Conservation (phyloP, 2,329 filamentous ascomycete genomes). For the Fusarium hainanense region DNA sequence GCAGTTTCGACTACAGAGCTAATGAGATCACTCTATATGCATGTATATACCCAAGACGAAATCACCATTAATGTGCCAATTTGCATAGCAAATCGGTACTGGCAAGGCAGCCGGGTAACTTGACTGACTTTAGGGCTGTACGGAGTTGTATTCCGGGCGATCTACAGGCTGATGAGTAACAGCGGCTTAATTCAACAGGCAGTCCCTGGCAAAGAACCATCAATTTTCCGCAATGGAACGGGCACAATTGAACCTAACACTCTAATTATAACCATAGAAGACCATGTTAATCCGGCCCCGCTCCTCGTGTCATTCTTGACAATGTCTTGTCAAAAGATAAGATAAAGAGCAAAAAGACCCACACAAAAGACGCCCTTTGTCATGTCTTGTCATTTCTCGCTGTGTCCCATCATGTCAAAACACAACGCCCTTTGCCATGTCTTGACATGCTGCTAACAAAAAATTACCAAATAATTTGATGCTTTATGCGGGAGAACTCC, state of each 20-base stretch:
- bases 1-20: neutral
- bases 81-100: neutral
- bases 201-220: neutral
- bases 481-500: constrained; percentile 10
- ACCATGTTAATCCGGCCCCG: neutral
- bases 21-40: neutral
- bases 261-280: neutral
- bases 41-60: neutral
- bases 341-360: constrained; percentile 18
- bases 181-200: neutral
- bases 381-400: constrained; percentile 26
- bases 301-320: neutral
- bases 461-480: constrained; percentile 34
- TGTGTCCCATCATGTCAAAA: constrained; percentile 22
- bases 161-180: neutral
- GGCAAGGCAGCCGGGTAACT: neutral
- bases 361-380: constrained; percentile 24
- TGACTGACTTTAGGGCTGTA: neutral
- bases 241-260: neutral
- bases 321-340: constrained; percentile 27
- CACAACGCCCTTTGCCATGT: constrained; percentile 28
- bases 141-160: neutral
- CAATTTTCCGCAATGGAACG: neutral
- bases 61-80: neutral
- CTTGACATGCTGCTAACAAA: constrained; percentile 16